A percentile compares a stretch with the other conserved stretches of the same genome.
These are phyloP conservation scores for Stephania yunnanensis DNA, from an alignment of 164 flowering plant genomes.

Conservation along the genomic window DNA sequence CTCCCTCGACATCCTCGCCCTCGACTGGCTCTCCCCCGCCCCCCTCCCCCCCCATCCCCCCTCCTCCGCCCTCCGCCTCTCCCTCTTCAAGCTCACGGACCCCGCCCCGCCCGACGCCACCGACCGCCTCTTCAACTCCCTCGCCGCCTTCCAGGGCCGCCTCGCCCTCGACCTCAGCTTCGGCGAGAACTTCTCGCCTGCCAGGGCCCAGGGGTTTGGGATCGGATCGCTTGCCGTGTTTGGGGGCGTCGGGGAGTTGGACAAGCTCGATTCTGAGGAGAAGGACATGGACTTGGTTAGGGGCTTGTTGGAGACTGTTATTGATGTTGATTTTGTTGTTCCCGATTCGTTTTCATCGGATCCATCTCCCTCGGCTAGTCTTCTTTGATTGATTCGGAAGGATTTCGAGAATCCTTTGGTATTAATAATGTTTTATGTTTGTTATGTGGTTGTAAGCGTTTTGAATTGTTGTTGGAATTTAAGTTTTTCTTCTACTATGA, in stretches of 20 bases:
- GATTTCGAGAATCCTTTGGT: too few species aligned
- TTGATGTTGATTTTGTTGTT: conserved; percentile 50
- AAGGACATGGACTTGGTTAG: conserved; percentile 42
- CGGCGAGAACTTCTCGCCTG: conserved; percentile 72
- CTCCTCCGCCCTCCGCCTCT: conserved; percentile 42
- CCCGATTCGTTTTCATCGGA: conserved; percentile 1
- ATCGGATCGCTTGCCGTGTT: conserved; percentile 47
- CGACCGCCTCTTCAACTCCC: too few species aligned
- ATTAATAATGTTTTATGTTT: background rate
- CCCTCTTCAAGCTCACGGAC: conserved; percentile 48
- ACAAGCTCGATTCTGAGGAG: conserved; percentile 23
- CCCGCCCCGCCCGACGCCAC: too few species aligned
- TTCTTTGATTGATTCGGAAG: conserved; percentile 25
- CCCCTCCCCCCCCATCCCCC: conserved; percentile 10
- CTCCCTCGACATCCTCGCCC: conserved; percentile 64
- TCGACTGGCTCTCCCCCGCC: conserved; percentile 54
- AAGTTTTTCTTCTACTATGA: too few species aligned
- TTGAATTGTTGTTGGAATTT: too few species aligned
- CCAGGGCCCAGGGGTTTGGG: conserved; percentile 65
- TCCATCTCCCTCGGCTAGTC: conserved; percentile 24
- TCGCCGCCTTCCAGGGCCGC: too few species aligned
- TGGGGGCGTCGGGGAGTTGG: conserved; percentile 36
- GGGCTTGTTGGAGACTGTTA: conserved; percentile 38
- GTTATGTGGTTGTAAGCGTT: too few species aligned
- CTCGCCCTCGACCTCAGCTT: conserved; percentile 14